These are phyloP conservation scores for Eucalyptus microcorys DNA, from an alignment of 345 rosid species.

Conservation along the genomic window DNA sequence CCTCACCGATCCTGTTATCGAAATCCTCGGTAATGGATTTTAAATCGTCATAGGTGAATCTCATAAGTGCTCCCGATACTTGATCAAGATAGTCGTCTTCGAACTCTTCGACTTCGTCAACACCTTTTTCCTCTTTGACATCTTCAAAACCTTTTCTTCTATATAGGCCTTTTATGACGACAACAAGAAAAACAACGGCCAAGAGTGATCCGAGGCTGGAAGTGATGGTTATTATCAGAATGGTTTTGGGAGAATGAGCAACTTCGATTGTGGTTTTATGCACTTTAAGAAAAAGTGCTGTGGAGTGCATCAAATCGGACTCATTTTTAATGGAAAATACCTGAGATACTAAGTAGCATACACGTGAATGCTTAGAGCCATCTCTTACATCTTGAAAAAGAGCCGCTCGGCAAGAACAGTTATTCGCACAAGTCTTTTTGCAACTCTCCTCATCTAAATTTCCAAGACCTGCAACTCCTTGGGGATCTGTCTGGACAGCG, in stretches of 20 bases:
- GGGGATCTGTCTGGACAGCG: background rate
- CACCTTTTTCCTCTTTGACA: background rate
- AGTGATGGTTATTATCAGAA: background rate
- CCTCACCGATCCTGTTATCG: background rate
- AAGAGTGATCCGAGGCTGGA: background rate
- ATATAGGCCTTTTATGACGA: background rate
- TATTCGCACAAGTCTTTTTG: background rate
- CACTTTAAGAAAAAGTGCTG: background rate
- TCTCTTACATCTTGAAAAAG: background rate
- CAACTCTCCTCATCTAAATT: background rate
- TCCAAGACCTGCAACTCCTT: background rate
- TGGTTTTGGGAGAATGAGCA: background rate
- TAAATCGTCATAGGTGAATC: background rate
- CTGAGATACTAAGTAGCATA: background rate
- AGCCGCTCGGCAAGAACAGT: conserved; percentile 17
- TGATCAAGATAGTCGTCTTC: background rate
- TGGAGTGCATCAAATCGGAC: background rate
- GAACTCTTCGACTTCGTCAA: background rate
- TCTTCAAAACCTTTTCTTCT: background rate
- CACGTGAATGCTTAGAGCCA: background rate
- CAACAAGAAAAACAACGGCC: background rate
- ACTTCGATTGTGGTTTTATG: background rate
- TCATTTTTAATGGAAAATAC: background rate
- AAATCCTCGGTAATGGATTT: background rate
- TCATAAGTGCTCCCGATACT: background rate